Evolutionary conservation across 2,329 filamentous ascomycete species (phyloP), one percentile per base, ranked within the genome.

Genomic region (Penicillium sp.): DNA sequence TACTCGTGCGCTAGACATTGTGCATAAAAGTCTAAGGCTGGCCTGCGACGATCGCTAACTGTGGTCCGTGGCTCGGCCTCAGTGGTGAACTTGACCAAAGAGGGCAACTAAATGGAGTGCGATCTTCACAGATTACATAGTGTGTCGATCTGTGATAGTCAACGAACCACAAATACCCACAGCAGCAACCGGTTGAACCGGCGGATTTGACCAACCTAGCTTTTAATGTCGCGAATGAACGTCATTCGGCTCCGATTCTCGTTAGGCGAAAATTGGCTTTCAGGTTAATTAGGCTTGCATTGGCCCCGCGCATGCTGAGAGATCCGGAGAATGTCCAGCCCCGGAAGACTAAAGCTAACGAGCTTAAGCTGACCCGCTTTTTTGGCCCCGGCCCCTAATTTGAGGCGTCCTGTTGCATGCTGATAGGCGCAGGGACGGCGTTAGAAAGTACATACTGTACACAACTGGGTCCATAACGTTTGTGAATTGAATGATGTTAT

Each of bases 81-180:
- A 3, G 31, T 34, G 6, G 24, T 40, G 34, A 34, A 31, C 39
- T 45, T 31, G 40, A 45, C 31, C 31, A 51, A 7, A 42, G 34
- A 32, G 36, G 47, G 52, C 16, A 42, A 50, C n/a, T 16, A 43
- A 46, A 4, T 21, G 52, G 52, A 55, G 36, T 38, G 42, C 47
- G 52, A 55, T 55, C 47, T 50, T 50, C 52, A 29, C 21, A 27
- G 18, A 47, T 55, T 13, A 46, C 31, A 34, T 34, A 34, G 31
- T 13, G 31, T 43, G 47, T 50, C 52, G 47, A 55, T 50, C 47
- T 5, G 29, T 22, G 44, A 43, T 7, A 43, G 29, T 27, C 6
- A 47, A 31, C 22, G 32, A 42, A 42, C 36, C 24, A 43, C 29
- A 43, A 7, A 47, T 43, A n/a, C 29, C 49, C 49, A 47, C 49